Conservation (phyloP, 306 rosid genomes). For the Vigna nakashimae region DNA sequence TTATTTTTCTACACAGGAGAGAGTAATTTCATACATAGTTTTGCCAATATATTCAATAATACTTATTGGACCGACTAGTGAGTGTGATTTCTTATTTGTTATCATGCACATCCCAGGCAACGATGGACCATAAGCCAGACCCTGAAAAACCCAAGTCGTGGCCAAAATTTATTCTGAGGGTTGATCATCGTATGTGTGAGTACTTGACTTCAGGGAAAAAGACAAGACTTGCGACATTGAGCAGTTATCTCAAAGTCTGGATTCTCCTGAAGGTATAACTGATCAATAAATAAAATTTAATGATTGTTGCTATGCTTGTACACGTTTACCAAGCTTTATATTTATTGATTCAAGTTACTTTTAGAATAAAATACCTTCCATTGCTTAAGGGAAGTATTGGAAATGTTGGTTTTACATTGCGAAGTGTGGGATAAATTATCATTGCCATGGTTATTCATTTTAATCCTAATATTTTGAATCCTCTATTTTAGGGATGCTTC, state of each 20-base stretch:
- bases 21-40: too few species aligned
- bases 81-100: slow-evolving; percentile 38
- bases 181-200: slow-evolving; percentile 85
- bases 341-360: slow-evolving; percentile 32
- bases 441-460: background rate
- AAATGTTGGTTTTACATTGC: slow-evolving; percentile 13
- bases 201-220: slow-evolving; percentile 84
- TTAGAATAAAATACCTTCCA: slow-evolving; percentile 1
- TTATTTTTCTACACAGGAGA: too few species aligned
- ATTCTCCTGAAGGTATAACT: slow-evolving; percentile 79
- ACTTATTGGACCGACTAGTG: slow-evolving; percentile 5
- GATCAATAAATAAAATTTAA: background rate
- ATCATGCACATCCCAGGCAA: slow-evolving; percentile 62
- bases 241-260: slow-evolving; percentile 98
- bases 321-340: slow-evolving; percentile 5
- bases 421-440: slow-evolving; percentile 20
- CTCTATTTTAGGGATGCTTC: slow-evolving; percentile 7
- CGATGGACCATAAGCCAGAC: slow-evolving; percentile 66
- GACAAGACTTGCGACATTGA: slow-evolving; percentile 86
- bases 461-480: background rate
- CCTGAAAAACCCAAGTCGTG: slow-evolving; percentile 83
- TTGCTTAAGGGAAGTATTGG: slow-evolving; percentile 22
- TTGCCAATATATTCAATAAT: too few species aligned
- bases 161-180: slow-evolving; percentile 87
- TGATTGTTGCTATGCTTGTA: slow-evolving; percentile 33